Base-by-base conservation (phyloP, 441 rosid species). In the Gossypium davidsonii region DNA sequence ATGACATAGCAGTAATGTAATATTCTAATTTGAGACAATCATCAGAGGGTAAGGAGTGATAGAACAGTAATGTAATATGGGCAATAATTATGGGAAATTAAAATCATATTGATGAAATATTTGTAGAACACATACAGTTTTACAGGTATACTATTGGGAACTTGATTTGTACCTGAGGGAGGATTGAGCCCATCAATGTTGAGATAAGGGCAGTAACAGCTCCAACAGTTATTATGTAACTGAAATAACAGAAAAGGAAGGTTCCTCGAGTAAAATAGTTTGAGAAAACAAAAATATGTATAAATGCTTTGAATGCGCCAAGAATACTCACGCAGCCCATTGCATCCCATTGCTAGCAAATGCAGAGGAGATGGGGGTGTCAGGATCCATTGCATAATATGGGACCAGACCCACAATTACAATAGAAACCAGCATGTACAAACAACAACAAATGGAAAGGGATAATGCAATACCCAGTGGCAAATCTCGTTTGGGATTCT, bases 301-400 rank as follows among this genome's bases (percentile, higher is more conserved):
- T 15, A 53, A 57, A 2, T 20, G n/a, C 46, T 67, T 56, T 49
- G 63, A 71, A 48, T 52, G 57, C 17, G 26, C 9, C 18, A 64
- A 78, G 75, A 61, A 79, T 34, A 82, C 99, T 84, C 85, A 95
- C 98, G 90, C 91, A 12, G 97, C 97, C 99, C 99, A 95, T 34
- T 89, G 90, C 99, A 93, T 89, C 77, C 91, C 99, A 74, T 89
- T 83, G 73, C 83, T 78, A 77, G 96, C 81, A 77, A 95, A 95
- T 71, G 97, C 99, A 67, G 97, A 89, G 52, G 99, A 95, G 70
- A 95, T 95, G 4, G 99, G 99, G 34, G 99, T 95, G 79, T 95
- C 98, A 4, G 97, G 99, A 81, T 93, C 94, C 98, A 95, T 87
- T 14, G 84, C 89, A 79, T 87, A 88, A 77, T 93, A 95, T 48